Conservation (phyloP, 345 rosid genomes). For the Euphorbia peplus region DNA sequence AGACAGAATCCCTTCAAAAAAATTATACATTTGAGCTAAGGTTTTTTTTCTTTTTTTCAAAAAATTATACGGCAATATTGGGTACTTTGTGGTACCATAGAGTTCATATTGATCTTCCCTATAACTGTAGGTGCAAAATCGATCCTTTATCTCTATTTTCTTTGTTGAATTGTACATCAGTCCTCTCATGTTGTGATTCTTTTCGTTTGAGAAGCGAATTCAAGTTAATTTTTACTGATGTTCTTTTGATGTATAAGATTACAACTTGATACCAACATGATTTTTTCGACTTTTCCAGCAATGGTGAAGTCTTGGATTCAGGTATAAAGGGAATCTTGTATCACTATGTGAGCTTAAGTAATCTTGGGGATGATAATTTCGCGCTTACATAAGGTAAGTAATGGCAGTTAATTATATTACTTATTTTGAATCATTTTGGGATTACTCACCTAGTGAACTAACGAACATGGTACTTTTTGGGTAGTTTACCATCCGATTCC, state of each 20-base stretch:
- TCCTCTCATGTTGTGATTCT: neutral
- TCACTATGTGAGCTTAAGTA: neutral
- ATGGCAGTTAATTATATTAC: neutral
- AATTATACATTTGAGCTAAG: too few species aligned
- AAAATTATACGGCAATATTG: neutral
- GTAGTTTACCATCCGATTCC: neutral
- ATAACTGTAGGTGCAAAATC: neutral
- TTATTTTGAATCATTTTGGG: neutral
- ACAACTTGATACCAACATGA: neutral
- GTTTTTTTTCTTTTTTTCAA: too few species aligned
- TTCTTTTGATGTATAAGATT: neutral
- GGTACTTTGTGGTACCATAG: neutral
- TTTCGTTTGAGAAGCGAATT: slow-evolving; percentile 4
- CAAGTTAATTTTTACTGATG: neutral
- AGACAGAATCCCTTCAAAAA: too few species aligned
- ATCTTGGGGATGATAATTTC: neutral
- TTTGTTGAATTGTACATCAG: neutral
- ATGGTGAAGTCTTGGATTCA: neutral
- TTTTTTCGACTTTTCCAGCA: neutral
- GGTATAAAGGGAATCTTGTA: neutral
- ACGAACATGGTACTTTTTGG: neutral
- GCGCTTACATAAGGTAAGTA: slow-evolving; percentile 1
- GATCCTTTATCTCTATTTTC: neutral
- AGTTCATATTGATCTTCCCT: neutral
- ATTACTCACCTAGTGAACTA: neutral